A percentile compares a stretch with the other conserved stretches of the same genome.
phyloP scores from a whole-genome alignment of 768 basidiomycete species.

The Baorangia bicolor region DNA sequence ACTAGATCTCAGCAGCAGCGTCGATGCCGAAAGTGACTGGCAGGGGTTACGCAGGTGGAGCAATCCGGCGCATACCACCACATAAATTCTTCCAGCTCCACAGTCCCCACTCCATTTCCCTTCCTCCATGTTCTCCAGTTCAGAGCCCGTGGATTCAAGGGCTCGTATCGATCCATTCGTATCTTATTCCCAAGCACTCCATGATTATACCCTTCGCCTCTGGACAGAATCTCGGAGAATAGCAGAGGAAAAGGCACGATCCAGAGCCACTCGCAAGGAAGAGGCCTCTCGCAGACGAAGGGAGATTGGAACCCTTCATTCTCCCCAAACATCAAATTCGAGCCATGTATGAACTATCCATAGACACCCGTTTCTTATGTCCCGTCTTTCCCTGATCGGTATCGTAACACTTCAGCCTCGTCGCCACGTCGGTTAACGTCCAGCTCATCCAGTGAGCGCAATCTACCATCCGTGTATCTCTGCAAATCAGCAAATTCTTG shows the following conservation, averaged over 20 bases:
- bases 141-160: constrained; percentile 8
- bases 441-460: constrained; percentile 15
- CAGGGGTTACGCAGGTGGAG: constrained; percentile 28
- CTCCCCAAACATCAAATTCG: constrained; percentile 6
- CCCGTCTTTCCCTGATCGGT: constrained; percentile 14
- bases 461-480: constrained; percentile 12
- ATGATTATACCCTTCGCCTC: constrained; percentile 63
- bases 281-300: constrained; percentile 26
- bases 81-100: constrained; percentile 27
- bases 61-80: constrained; percentile 22
- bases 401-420: constrained; percentile 4
- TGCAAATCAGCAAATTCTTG: constrained; percentile 14
- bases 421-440: constrained; percentile 12
- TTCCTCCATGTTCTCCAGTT: constrained; percentile 14
- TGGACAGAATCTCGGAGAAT: constrained; percentile 66
- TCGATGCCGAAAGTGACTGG: constrained; percentile 8
- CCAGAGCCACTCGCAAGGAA: constrained; percentile 27
- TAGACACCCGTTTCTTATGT: constrained; percentile 1
- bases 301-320: constrained; percentile 15
- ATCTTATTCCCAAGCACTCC: constrained; percentile 61
- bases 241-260: constrained; percentile 50
- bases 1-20: not conserved
- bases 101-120: not conserved
- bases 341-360: constrained; percentile 14
- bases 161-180: constrained; percentile 38